Percentiles rank a stretch among this genome's conserved stretches.
Conservation (phyloP, 2,329 filamentous ascomycete genomes). For the Neonectria sp. region DNA sequence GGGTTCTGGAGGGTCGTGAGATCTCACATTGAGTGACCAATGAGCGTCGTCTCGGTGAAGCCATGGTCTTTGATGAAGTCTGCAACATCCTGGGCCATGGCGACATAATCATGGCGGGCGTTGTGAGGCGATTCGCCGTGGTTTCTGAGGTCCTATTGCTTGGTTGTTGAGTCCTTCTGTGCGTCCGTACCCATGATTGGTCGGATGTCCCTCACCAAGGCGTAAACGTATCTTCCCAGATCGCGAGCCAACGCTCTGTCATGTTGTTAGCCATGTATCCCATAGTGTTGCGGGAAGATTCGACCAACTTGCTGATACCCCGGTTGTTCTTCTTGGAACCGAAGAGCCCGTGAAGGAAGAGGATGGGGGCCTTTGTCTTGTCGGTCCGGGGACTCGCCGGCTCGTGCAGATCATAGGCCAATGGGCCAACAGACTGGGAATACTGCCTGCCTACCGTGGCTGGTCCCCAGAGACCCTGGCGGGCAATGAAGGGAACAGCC, state of each 20-base stretch:
- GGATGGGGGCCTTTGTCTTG: constrained; percentile 72
- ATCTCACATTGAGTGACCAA: constrained; percentile 92
- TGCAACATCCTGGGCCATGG: constrained; percentile 87
- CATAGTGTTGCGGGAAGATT: neutral
- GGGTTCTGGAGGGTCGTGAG: neutral
- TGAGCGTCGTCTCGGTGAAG: constrained; percentile 80
- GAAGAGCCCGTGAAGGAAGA: constrained; percentile 94
- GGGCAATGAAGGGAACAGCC: constrained; percentile 5
- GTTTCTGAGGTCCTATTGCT: constrained; percentile 84
- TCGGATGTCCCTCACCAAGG: constrained; percentile 71
- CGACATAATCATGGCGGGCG: constrained; percentile 81
- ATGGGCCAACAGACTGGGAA: constrained; percentile 48
- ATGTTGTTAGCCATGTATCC: constrained; percentile 5
- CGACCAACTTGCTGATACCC: constrained; percentile 89
- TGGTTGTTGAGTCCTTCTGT: constrained; percentile 33
- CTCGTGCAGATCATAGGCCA: constrained; percentile 78
- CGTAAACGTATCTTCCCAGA: constrained; percentile 84
- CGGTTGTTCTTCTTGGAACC: constrained; percentile 97
- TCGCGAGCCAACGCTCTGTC: constrained; percentile 84
- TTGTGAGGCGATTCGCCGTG: constrained; percentile 92
- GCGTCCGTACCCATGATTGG: constrained; percentile 13
- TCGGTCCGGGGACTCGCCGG: constrained; percentile 61
- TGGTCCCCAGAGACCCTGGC: constrained; percentile 11
- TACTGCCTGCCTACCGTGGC: constrained; percentile 35
- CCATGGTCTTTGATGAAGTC: constrained; percentile 82